Base-by-base conservation (phyloP, 1,284 basidiomycete genomes). In the Austropuccinia psidii region DNA sequence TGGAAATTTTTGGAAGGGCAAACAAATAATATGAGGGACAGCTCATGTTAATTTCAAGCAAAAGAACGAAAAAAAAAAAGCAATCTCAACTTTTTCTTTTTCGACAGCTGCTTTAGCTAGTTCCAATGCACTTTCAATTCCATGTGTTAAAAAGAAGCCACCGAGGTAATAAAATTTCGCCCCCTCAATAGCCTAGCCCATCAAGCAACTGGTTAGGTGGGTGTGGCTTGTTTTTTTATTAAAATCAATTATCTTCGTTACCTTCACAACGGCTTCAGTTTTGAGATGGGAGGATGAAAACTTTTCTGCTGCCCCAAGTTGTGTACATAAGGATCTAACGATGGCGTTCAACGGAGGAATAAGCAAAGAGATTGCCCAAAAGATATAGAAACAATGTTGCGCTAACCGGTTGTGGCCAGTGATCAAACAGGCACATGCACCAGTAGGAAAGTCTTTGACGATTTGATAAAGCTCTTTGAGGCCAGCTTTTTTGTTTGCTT, bases 101-200 rank as follows among this genome's bases (percentile, higher is more conserved):
- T 84, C 83, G 19, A 90, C 87, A n/a, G 91, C 89, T 78, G 89
- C 87, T 82, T 91, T 87, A 80, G 90, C 89, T 72, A 98, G 81
- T 77, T 89, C 85, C 61, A 93, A 82, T 50, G 88, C 88, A 70
- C 86, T 86, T 78, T 89, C 88, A 74, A 87, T 81, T 68, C 94
- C 94, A 81, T 98, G 95, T 27, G 95, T 96, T 76, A 98, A 86
- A 87, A 98, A 98, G 85, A 90, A 98, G 21, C 96, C 95, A 79
- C 93, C 96, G 75, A 98, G 87, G 85, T 98, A 98, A 84, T 88
- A 96, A 81, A 88, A 86, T 80, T 90, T 89, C 74, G 94, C 94
- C 66, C 83, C 85, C 35, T 90, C 85, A 78, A 98, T 85, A 76
- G 75, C 97, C 88, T 76, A 85, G 83, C n/a, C n/a, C n/a, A n/a